Percentiles rank a stretch among this genome's conserved stretches.
Evolutionary conservation across 495 filamentous ascomycete genomes (phyloP).

Genomic region (Aspergillus carlsbadensis): DNA sequence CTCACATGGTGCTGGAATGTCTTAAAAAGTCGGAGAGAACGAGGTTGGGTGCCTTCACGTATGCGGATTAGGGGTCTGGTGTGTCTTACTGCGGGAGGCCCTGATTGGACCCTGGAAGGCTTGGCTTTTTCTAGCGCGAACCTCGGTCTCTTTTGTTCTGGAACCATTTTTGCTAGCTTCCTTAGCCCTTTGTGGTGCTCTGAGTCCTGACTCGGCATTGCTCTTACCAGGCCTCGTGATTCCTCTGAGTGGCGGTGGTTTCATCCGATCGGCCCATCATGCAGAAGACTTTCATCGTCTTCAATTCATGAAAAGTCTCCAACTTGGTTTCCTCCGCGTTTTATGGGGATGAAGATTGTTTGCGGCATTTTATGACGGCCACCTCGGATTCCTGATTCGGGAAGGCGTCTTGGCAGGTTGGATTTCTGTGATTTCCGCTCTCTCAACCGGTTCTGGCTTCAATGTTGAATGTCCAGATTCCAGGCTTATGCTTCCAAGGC

Average conservation of each 20-base stretch:
- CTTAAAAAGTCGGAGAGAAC: conserved; percentile 13
- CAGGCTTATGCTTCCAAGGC: background rate
- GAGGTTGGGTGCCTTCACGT: background rate
- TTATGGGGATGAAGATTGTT: background rate
- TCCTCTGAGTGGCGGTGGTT: background rate
- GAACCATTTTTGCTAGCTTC: background rate
- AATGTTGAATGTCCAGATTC: no score
- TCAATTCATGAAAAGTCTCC: no score
- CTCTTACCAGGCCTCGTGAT: conserved; percentile 1
- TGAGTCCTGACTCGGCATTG: background rate
- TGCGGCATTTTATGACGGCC: background rate
- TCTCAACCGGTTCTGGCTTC: background rate
- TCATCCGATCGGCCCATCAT: background rate
- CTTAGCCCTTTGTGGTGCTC: background rate
- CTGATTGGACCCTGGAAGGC: conserved; percentile 18
- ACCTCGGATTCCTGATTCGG: conserved; percentile 4
- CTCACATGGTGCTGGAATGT: conserved; percentile 22
- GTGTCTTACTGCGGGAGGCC: conserved; percentile 16
- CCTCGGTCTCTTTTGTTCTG: conserved; percentile 5
- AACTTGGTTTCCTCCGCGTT: no score
- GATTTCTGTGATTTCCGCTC: conserved; percentile 7
- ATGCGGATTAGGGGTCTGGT: conserved; percentile 10
- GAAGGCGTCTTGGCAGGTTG: conserved; percentile 11
- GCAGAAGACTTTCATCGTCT: background rate
- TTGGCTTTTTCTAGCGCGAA: conserved; percentile 27